A percentile compares a stretch with the other conserved stretches of the same genome.
Evolutionary conservation across 75 land plant genomes (phyloP).

Genomic region (Cupressus sempervirens): DNA sequence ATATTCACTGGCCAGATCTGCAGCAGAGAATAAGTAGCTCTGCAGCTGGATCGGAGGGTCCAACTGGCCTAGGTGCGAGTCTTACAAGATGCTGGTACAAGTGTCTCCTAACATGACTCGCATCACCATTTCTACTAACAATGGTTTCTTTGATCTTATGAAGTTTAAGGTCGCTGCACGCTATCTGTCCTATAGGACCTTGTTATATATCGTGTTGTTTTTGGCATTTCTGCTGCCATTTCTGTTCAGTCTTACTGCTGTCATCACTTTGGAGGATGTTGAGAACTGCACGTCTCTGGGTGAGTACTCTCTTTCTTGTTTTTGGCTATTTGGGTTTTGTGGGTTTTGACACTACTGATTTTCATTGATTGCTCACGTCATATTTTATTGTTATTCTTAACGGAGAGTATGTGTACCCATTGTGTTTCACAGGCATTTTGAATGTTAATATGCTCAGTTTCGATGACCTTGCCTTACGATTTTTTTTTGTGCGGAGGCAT

Average conservation of each 20-base stretch:
- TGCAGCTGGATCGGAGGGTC: neutral
- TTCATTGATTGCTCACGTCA: neutral
- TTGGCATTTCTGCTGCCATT: constrained; percentile 81
- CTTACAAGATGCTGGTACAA: constrained; percentile 58
- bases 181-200: constrained; percentile 66
- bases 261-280: constrained; percentile 74
- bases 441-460: neutral
- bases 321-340: neutral
- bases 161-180: constrained; percentile 86
- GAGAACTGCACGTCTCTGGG: constrained; percentile 33
- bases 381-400: neutral
- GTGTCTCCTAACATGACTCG: constrained; percentile 93
- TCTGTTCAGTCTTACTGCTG: constrained; percentile 77
- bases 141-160: constrained; percentile 78
- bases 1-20: neutral
- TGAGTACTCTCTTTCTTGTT: neutral
- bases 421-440: neutral
- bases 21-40: neutral
- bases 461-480: neutral
- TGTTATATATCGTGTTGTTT: constrained; percentile 66
- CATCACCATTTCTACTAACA: constrained; percentile 71
- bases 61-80: neutral
- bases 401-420: neutral
- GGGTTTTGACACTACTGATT: neutral
- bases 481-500: neutral